Conservation (phyloP, 768 basidiomycete species). For the Tylopilus felleus region DNA sequence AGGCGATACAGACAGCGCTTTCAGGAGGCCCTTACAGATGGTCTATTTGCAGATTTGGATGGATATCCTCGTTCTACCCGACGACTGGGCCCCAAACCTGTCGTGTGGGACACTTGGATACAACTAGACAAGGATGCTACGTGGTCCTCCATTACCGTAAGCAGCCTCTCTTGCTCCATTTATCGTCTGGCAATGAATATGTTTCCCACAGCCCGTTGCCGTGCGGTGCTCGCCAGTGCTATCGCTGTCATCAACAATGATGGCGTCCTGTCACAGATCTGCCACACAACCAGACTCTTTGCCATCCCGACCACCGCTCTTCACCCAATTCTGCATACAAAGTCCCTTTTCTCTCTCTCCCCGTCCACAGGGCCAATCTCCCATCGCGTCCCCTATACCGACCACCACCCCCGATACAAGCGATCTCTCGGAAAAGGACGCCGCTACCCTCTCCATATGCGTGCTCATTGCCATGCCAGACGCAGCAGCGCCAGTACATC, state of each 20-base stretch:
- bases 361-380: not conserved
- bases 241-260: constrained; percentile 1
- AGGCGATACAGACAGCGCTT: constrained; percentile 53
- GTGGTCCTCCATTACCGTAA: constrained; percentile 18
- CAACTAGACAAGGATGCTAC: not conserved
- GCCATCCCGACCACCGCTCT: not conserved
- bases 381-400: not conserved
- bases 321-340: constrained; percentile 11
- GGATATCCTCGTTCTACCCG: constrained; percentile 5
- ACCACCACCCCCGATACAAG: not conserved
- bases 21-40: constrained; percentile 51
- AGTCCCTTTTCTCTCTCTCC: not conserved
- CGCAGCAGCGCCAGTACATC: constrained; percentile 1
- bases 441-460: constrained; percentile 10
- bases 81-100: constrained; percentile 11
- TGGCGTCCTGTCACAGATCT: too few relatives aligned
- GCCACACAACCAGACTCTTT: not conserved
- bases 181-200: not conserved
- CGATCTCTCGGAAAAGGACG: not conserved
- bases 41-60: constrained; percentile 36
- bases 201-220: constrained; percentile 16
- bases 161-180: not conserved
- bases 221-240: constrained; percentile 2
- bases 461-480: constrained; percentile 26
- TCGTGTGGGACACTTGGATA: constrained; percentile 19